phyloP scores from a whole-genome alignment of 148 eudicot genomes.

The Nepenthes gracilis region DNA sequence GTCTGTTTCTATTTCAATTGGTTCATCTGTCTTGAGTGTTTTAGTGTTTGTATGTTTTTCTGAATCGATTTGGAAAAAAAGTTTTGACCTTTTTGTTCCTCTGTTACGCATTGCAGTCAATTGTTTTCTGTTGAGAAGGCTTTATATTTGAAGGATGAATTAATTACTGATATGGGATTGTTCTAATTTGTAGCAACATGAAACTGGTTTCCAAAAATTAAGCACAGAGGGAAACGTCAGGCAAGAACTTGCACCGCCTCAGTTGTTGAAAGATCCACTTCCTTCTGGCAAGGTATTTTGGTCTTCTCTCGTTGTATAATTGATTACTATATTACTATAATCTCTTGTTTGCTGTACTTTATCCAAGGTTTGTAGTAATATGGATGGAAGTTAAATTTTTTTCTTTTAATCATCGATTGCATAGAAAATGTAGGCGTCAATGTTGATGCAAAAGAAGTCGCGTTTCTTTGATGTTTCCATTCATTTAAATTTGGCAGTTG shows the following conservation, averaged over 20 bases:
- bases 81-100: not conserved
- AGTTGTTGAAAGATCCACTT: conserved; percentile 33
- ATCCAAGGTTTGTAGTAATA: not conserved
- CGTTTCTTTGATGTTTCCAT: conserved; percentile 47
- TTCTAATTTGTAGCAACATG: conserved; percentile 47
- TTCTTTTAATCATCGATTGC: not conserved
- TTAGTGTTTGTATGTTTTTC: not conserved
- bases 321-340: not conserved
- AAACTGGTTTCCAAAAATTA: conserved; percentile 41
- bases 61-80: no score
- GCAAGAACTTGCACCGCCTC: conserved; percentile 40
- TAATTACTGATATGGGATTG: conserved; percentile 1
- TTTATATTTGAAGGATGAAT: no score
- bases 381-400: not conserved
- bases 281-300: conserved; percentile 52
- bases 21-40: no score
- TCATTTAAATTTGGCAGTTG: conserved; percentile 80
- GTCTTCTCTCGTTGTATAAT: conserved; percentile 6
- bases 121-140: no score
- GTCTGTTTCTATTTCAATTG: no score
- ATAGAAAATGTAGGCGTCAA: not conserved
- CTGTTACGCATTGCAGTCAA: not conserved
- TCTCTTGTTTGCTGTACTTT: not conserved
- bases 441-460: conserved; percentile 12
- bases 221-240: conserved; percentile 39